These are phyloP conservation scores for Candida odintsovae DNA, from an alignment of 805 yeast genomes.

Conservation along the genomic window DNA sequence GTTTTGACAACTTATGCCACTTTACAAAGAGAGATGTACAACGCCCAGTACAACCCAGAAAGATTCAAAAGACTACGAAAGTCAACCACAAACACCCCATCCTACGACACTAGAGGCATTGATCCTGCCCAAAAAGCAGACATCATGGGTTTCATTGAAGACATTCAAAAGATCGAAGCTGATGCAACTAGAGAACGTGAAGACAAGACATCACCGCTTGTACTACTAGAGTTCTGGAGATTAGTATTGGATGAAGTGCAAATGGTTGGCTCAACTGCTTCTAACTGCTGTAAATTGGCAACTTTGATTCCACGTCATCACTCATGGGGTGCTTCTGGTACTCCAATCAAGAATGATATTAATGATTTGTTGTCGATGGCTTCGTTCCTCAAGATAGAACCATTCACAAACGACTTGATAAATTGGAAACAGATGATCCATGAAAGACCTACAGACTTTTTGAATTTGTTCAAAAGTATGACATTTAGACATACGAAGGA, in stretches of 20 bases:
- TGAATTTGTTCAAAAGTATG: constrained; percentile 44
- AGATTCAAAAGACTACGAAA: constrained; percentile 23
- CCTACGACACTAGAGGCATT: neutral
- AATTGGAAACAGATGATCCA: constrained; percentile 12
- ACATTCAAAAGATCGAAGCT: constrained; percentile 6
- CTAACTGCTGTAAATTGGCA: constrained; percentile 78
- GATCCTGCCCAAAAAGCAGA: constrained; percentile 4
- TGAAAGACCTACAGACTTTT: constrained; percentile 31
- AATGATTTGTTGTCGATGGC: constrained; percentile 68
- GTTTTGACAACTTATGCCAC: constrained; percentile 74
- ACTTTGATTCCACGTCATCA: constrained; percentile 76
- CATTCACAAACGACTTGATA: constrained; percentile 38
- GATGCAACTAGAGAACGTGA: constrained; percentile 3
- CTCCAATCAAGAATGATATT: constrained; percentile 69
- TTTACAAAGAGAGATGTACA: constrained; percentile 69
- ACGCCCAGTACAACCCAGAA: constrained; percentile 64
- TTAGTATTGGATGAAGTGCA: constrained; percentile 92
- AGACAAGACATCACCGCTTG: constrained; percentile 76
- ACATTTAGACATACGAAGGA: constrained; percentile 79
- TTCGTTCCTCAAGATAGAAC: constrained; percentile 59
- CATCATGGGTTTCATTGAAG: constrained; percentile 4
- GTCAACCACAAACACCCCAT: neutral
- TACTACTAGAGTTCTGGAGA: constrained; percentile 81
- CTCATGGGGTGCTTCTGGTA: constrained; percentile 97
- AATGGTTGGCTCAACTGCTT: constrained; percentile 70